These are phyloP conservation scores for Calonectria henricotiae DNA, from an alignment of 2,329 filamentous ascomycete genomes.

Conservation along the genomic window DNA sequence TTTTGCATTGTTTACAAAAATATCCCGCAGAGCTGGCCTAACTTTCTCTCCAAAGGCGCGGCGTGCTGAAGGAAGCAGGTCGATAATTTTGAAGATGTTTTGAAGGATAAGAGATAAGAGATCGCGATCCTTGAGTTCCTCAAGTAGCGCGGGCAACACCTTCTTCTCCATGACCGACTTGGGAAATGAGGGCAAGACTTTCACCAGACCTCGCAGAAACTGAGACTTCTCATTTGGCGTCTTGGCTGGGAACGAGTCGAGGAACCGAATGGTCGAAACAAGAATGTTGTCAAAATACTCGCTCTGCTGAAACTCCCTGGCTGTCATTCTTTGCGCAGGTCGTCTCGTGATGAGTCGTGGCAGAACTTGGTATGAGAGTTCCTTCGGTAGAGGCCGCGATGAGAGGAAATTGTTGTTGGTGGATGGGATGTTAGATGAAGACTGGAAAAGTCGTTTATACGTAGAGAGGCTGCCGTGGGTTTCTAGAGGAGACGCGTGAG, in stretches of 20 bases:
- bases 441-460: constrained; percentile 88
- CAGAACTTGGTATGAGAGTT: constrained; percentile 82
- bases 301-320: constrained; percentile 93
- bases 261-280: constrained; percentile 95
- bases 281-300: constrained; percentile 98
- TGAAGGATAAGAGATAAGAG: constrained; percentile 88
- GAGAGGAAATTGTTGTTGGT: constrained; percentile 88
- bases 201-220: constrained; percentile 90
- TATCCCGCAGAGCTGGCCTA: constrained; percentile 86
- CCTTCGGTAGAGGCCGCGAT: constrained; percentile 83
- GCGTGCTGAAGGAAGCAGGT: constrained; percentile 82
- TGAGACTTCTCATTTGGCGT: constrained; percentile 91
- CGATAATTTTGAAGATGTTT: constrained; percentile 92
- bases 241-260: constrained; percentile 93
- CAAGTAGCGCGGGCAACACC: constrained; percentile 87
- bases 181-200: constrained; percentile 92
- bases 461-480: constrained; percentile 84
- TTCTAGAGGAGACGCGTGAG: constrained; percentile 89
- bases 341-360: constrained; percentile 89
- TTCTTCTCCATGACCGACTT: constrained; percentile 96
- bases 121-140: constrained; percentile 94
- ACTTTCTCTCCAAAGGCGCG: constrained; percentile 89
- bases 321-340: constrained; percentile 89
- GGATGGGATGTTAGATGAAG: constrained; percentile 84
- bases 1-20: constrained; percentile 79